Percentiles rank a stretch among this genome's conserved stretches.
Conservation (phyloP, 768 basidiomycete species). For the Leccinum boreale region DNA sequence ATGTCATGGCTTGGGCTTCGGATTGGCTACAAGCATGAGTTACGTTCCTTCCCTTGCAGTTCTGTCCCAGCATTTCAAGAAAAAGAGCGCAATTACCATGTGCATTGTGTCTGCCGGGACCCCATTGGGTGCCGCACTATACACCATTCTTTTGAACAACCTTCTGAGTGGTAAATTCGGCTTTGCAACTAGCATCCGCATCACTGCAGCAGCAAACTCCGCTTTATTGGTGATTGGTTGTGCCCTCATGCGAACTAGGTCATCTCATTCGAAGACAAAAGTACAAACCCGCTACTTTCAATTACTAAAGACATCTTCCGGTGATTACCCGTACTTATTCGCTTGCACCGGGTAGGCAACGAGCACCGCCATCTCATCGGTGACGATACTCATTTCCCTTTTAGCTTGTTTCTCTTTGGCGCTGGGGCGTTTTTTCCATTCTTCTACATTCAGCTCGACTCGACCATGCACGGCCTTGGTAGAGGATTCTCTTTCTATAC, state of each 20-base stretch:
- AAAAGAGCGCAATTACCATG: constrained; percentile 39
- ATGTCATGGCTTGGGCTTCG: constrained; percentile 38
- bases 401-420: constrained; percentile 17
- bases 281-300: constrained; percentile 11
- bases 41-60: constrained; percentile 43
- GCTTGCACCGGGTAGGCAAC: constrained; percentile 21
- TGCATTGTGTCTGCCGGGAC: constrained; percentile 39
- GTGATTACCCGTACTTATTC: constrained; percentile 24
- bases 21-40: constrained; percentile 41
- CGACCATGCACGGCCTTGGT: constrained; percentile 45
- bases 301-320: constrained; percentile 14
- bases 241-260: constrained; percentile 37
- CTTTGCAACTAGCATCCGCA: constrained; percentile 46
- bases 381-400: neutral
- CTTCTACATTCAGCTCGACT: constrained; percentile 57
- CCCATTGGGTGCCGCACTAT: constrained; percentile 24
- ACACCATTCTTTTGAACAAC: constrained; percentile 30
- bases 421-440: constrained; percentile 27
- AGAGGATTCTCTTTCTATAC: constrained; percentile 52
- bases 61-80: constrained; percentile 44
- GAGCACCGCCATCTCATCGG: neutral
- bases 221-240: constrained; percentile 35
- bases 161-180: constrained; percentile 12
- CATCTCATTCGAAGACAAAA: constrained; percentile 23
- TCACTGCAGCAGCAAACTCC: constrained; percentile 40